phyloP scores from a whole-genome alignment of 129 eudicot genomes.

The Lactuca saligna region DNA sequence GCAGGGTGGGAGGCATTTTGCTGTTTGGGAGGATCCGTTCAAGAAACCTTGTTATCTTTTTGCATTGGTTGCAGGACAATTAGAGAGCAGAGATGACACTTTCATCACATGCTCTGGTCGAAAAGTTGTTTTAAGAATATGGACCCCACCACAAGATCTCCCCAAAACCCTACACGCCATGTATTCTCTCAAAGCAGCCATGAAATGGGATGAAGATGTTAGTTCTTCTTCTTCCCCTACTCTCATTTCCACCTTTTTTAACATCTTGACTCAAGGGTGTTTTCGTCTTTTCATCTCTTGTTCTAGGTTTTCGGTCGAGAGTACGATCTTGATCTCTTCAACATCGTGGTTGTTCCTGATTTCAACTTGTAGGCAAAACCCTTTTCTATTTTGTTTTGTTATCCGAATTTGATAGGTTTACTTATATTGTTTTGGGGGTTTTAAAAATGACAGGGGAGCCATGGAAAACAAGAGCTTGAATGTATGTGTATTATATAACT shows the following conservation, averaged over 20 bases:
- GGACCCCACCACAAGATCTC: slow-evolving; percentile 83
- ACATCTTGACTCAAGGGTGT: neutral
- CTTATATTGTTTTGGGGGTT: neutral
- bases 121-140: slow-evolving; percentile 67
- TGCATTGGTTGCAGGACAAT: slow-evolving; percentile 92
- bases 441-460: slow-evolving; percentile 77
- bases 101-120: slow-evolving; percentile 89
- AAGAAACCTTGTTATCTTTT: slow-evolving; percentile 96
- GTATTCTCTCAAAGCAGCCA: slow-evolving; percentile 93
- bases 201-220: slow-evolving; percentile 99
- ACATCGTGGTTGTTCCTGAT: slow-evolving; percentile 96
- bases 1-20: slow-evolving; percentile 89
- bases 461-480: slow-evolving; percentile 99
- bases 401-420: neutral
- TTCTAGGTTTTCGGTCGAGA: slow-evolving; percentile 84
- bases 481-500: slow-evolving; percentile 40
- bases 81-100: slow-evolving; percentile 85
- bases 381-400: neutral
- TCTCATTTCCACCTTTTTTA: neutral
- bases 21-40: slow-evolving; percentile 88
- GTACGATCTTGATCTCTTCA: slow-evolving; percentile 94
- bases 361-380: slow-evolving; percentile 47
- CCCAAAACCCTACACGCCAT: slow-evolving; percentile 94
- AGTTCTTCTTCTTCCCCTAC: slow-evolving; percentile 17
- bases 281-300: neutral